Percentiles rank a stretch among this genome's conserved stretches.
phyloP scores from a whole-genome alignment of 805 yeast species.

The Candida methanosorbosa region DNA sequence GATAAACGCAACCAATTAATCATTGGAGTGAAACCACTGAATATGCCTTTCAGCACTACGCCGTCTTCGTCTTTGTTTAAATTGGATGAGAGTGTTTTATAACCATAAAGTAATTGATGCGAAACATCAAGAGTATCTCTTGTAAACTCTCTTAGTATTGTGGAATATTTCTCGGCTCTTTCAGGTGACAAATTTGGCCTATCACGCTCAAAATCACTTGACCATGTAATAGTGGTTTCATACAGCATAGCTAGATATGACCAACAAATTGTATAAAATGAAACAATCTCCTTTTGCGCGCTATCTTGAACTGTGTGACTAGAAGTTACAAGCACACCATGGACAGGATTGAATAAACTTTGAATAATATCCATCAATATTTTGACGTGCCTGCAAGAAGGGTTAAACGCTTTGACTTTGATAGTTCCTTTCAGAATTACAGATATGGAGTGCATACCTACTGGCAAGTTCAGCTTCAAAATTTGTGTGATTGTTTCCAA shows the following conservation, averaged over 20 bases:
- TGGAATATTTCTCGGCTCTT: slow-evolving; percentile 14
- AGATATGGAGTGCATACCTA: slow-evolving; percentile 39
- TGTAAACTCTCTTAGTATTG: slow-evolving; percentile 51
- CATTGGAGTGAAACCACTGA: slow-evolving; percentile 58
- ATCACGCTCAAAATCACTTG: slow-evolving; percentile 27
- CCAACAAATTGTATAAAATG: slow-evolving; percentile 73
- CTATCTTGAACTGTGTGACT: background rate
- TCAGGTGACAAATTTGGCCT: slow-evolving; percentile 11
- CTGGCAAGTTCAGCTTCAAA: slow-evolving; percentile 33
- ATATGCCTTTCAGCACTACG: slow-evolving; percentile 40
- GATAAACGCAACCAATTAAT: slow-evolving; percentile 78
- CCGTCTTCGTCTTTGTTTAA: slow-evolving; percentile 18
- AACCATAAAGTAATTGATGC: slow-evolving; percentile 57
- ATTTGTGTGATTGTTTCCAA: slow-evolving; percentile 60
- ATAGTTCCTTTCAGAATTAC: slow-evolving; percentile 6
- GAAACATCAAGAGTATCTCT: slow-evolving; percentile 80
- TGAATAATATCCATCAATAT: slow-evolving; percentile 65
- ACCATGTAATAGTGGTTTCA: slow-evolving; percentile 67
- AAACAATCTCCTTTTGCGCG: slow-evolving; percentile 19
- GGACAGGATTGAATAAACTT: slow-evolving; percentile 56
- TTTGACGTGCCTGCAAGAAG: slow-evolving; percentile 45
- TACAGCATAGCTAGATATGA: slow-evolving; percentile 59
- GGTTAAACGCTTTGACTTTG: slow-evolving; percentile 9
- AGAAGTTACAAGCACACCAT: slow-evolving; percentile 36
- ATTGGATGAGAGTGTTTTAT: slow-evolving; percentile 33